A percentile compares a stretch with the other conserved stretches of the same genome.
Conservation (phyloP, 192 early-diverging fungal genomes). For the Coemansia guatemalensis region DNA sequence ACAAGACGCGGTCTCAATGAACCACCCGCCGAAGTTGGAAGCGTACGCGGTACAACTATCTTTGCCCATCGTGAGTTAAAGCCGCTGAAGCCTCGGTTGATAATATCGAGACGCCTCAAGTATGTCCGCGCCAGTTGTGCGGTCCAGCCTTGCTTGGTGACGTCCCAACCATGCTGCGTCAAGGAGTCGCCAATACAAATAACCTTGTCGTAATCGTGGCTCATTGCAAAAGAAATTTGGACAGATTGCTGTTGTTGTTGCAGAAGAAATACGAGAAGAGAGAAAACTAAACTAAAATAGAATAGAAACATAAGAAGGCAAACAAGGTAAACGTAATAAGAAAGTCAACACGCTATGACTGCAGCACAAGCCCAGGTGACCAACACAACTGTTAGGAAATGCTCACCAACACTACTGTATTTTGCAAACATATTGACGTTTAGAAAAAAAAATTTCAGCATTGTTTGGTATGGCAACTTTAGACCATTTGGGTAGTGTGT, state of each 20-base stretch:
- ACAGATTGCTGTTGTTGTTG: conserved; percentile 6
- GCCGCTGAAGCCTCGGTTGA: conserved; percentile 45
- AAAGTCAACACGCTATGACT: not conserved
- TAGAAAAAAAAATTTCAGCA: too few relatives aligned
- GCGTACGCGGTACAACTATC: conserved; percentile 8
- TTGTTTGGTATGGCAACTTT: too few relatives aligned
- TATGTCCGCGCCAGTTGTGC: conserved; percentile 36
- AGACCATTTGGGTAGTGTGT: too few relatives aligned
- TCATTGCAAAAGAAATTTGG: not conserved
- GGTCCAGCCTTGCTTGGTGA: conserved; percentile 34
- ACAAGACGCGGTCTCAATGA: conserved; percentile 11
- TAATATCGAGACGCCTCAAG: conserved; percentile 26
- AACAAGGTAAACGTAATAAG: not conserved
- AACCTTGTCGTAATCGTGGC: conserved; percentile 7
- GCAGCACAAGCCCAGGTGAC: too few relatives aligned
- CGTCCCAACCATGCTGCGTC: conserved; percentile 47
- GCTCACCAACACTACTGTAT: too few relatives aligned
- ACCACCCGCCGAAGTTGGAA: not conserved
- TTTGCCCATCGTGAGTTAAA: conserved; percentile 31
- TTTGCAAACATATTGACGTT: too few relatives aligned
- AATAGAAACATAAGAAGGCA: not conserved
- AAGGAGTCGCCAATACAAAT: conserved; percentile 45
- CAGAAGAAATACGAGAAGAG: not conserved
- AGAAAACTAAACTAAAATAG: conserved; percentile 2
- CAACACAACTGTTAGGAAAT: too few relatives aligned